Conservation (phyloP, 768 basidiomycete species). For the Podaxis pistillaris region DNA sequence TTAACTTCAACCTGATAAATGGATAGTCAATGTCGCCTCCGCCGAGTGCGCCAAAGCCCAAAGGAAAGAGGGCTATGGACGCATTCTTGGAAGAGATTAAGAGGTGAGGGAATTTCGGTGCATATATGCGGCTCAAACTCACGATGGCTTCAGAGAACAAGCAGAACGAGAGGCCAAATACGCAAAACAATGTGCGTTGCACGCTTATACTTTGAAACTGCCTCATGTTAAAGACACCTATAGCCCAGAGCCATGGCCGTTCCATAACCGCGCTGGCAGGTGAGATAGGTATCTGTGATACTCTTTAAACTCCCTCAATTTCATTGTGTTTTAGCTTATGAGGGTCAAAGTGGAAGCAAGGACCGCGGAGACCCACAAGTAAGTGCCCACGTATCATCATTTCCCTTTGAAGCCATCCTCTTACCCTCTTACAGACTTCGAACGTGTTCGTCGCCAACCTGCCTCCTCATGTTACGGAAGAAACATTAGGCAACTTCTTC, state of each 20-base stretch:
- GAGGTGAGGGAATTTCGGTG: constrained; percentile 43
- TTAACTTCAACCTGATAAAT: constrained; percentile 6
- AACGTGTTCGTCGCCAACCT: constrained; percentile 96
- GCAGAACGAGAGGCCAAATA: constrained; percentile 86
- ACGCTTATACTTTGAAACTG: neutral
- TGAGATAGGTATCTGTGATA: neutral
- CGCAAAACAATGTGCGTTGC: constrained; percentile 56
- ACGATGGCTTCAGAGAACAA: constrained; percentile 68
- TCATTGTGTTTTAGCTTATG: constrained; percentile 54
- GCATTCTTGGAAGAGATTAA: constrained; percentile 96
- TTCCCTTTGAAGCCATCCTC: neutral
- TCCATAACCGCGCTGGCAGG: constrained; percentile 89
- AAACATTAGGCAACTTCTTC: constrained; percentile 84
- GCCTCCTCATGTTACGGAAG: constrained; percentile 84
- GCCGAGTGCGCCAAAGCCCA: constrained; percentile 60
- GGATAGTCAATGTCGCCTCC: constrained; percentile 60
- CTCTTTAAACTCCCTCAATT: neutral
- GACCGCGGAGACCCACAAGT: constrained; percentile 89
- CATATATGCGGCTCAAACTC: neutral
- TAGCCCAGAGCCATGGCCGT: constrained; percentile 47
- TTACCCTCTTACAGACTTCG: constrained; percentile 61
- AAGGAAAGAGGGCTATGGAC: constrained; percentile 97
- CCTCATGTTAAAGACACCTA: neutral
- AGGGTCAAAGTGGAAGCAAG: constrained; percentile 86
- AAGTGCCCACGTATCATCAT: constrained; percentile 19